phyloP scores from a whole-genome alignment of 345 rosid genomes.

The Eucalyptus caleyi region DNA sequence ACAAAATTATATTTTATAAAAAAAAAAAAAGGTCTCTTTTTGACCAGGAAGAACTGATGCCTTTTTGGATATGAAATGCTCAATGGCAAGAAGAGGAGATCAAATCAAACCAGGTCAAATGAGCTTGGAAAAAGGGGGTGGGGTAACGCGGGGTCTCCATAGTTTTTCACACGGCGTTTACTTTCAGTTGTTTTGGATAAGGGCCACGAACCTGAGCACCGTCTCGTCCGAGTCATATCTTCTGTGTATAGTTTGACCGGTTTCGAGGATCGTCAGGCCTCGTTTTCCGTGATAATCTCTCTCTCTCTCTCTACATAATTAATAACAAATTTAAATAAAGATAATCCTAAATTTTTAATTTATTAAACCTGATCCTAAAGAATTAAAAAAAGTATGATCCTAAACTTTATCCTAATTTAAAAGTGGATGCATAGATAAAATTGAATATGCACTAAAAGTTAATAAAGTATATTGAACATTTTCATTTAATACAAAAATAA shows the following conservation, averaged over 20 bases:
- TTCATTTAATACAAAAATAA: too few relatives aligned
- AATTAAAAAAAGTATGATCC: too few relatives aligned
- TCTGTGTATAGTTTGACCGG: neutral
- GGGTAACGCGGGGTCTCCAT: neutral
- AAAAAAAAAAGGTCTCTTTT: neutral
- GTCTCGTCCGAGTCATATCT: neutral
- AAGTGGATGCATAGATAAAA: accelerated
- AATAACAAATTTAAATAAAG: neutral
- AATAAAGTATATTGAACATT: too few relatives aligned
- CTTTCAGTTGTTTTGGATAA: neutral
- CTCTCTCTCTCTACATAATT: neutral
- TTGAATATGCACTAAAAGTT: too few relatives aligned
- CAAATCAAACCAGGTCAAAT: neutral
- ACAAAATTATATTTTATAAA: accelerated
- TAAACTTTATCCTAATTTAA: accelerated
- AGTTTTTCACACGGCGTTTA: neutral
- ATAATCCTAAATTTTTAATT: too few relatives aligned
- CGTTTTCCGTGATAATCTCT: neutral
- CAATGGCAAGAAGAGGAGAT: neutral
- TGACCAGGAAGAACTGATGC: neutral
- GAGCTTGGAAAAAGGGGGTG: neutral
- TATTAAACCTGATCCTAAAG: too few relatives aligned
- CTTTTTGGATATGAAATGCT: neutral
- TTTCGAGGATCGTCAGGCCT: neutral
- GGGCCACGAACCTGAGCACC: neutral